Evolutionary conservation across 805 yeast species (phyloP).

Genomic region (Teunomyces funiuensis): DNA sequence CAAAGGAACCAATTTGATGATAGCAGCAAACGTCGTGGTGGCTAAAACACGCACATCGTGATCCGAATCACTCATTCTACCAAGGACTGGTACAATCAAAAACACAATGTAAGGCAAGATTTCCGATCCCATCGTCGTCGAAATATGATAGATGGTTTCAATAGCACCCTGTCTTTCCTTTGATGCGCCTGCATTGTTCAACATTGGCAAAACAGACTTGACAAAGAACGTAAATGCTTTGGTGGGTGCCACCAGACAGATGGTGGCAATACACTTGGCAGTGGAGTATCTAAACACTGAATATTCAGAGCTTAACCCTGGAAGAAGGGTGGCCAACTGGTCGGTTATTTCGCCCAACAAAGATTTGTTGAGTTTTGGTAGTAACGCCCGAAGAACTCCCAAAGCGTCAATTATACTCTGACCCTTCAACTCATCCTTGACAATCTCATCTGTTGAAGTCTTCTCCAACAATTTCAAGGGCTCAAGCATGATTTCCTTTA

Average conservation of each 20-base stretch:
- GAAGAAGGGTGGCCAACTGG: conserved; percentile 42
- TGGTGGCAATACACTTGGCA: conserved; percentile 82
- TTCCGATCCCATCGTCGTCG: conserved; percentile 80
- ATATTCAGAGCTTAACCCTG: conserved; percentile 61
- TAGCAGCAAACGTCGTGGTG: conserved; percentile 94
- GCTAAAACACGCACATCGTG: conserved; percentile 85
- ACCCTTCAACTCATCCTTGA: conserved; percentile 52
- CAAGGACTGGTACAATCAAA: conserved; percentile 92
- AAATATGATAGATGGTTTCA: conserved; percentile 84
- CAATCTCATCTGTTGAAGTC: conserved; percentile 21
- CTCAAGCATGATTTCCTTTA: conserved; percentile 62
- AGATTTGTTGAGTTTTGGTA: conserved; percentile 55
- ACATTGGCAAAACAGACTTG: conserved; percentile 73
- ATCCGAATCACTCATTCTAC: conserved; percentile 96
- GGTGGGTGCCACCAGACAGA: conserved; percentile 69
- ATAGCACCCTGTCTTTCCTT: conserved; percentile 89
- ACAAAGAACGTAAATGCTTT: conserved; percentile 76
- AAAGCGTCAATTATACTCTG: conserved; percentile 83
- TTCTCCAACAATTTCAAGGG: conserved; percentile 49
- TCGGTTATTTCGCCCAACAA: conserved; percentile 53
- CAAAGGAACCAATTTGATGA: conserved; percentile 90
- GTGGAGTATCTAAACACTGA: conserved; percentile 88
- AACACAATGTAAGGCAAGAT: conserved; percentile 94
- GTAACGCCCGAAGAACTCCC: conserved; percentile 74
- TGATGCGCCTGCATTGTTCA: conserved; percentile 70